Conservation (phyloP, 805 yeast genomes). For the Ogataea trehaloabstinens region DNA sequence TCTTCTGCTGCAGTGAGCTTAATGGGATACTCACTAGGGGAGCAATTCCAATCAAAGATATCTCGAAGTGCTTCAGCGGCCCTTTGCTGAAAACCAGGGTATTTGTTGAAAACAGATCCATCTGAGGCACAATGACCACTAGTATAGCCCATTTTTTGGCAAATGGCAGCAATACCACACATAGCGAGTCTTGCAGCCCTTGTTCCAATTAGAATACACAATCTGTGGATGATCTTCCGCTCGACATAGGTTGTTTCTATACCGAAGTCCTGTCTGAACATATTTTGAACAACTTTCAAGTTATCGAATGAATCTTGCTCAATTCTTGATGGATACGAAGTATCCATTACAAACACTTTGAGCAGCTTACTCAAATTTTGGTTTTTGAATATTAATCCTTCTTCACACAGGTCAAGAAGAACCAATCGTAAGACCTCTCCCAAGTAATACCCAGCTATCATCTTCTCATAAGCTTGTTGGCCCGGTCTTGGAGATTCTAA, state of each 20-base stretch:
- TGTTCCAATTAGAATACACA: slow-evolving; percentile 85
- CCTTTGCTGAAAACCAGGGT: slow-evolving; percentile 87
- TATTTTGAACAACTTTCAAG: slow-evolving; percentile 66
- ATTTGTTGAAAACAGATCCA: slow-evolving; percentile 92
- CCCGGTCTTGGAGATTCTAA: slow-evolving; percentile 91
- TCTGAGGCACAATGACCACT: slow-evolving; percentile 93
- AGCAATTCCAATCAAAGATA: slow-evolving; percentile 71
- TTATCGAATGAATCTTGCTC: slow-evolving; percentile 90
- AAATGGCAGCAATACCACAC: slow-evolving; percentile 94
- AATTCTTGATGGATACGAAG: slow-evolving; percentile 81
- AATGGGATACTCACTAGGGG: slow-evolving; percentile 25
- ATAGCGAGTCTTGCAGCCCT: slow-evolving; percentile 90
- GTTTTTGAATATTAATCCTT: slow-evolving; percentile 62
- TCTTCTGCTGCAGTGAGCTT: slow-evolving; percentile 55
- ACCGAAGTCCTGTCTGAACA: slow-evolving; percentile 58
- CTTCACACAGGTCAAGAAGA: slow-evolving; percentile 65
- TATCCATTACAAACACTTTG: slow-evolving; percentile 73
- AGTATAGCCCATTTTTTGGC: slow-evolving; percentile 75
- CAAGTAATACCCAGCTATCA: slow-evolving; percentile 95
- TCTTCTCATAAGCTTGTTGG: slow-evolving; percentile 93
- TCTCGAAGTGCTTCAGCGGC: slow-evolving; percentile 88
- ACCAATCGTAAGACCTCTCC: slow-evolving; percentile 88
- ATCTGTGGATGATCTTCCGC: slow-evolving; percentile 75
- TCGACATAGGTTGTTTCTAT: slow-evolving; percentile 72
- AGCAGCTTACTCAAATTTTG: slow-evolving; percentile 67